Evolutionary conservation across 2,329 filamentous ascomycete species (phyloP).

Genomic region (Gyromitra esculenta): DNA sequence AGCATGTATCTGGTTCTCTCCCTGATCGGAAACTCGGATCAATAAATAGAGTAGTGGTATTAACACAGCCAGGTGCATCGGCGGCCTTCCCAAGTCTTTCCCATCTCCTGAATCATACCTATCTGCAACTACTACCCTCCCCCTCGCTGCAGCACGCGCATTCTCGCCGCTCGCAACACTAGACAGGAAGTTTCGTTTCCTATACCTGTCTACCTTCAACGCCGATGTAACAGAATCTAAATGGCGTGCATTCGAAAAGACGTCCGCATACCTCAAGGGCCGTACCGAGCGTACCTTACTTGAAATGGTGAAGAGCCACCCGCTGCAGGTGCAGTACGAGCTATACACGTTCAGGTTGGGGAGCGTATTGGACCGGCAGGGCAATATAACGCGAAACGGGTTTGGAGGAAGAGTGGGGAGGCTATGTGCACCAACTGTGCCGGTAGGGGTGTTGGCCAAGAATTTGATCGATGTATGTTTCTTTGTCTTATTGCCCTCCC

Average conservation of each 20-base stretch:
- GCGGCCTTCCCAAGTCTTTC: slow-evolving; percentile 55
- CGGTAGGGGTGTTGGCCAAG: slow-evolving; percentile 27
- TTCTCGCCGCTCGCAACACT: slow-evolving; percentile 57
- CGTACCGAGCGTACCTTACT: slow-evolving; percentile 31
- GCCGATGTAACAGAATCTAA: slow-evolving; percentile 39
- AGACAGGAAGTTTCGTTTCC: slow-evolving; percentile 61
- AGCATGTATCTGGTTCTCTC: slow-evolving; percentile 63
- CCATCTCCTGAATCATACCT: slow-evolving; percentile 56
- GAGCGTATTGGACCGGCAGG: slow-evolving; percentile 21
- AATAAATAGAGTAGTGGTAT: neutral
- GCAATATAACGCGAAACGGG: slow-evolving; percentile 20
- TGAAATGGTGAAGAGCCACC: slow-evolving; percentile 23
- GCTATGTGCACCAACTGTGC: slow-evolving; percentile 26
- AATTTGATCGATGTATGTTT: slow-evolving; percentile 36
- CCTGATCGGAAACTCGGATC: neutral
- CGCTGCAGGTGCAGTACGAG: slow-evolving; percentile 37
- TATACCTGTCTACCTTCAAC: slow-evolving; percentile 59
- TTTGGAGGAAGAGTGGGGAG: slow-evolving; percentile 17
- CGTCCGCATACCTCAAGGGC: slow-evolving; percentile 37
- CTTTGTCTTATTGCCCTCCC: neutral
- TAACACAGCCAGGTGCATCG: slow-evolving; percentile 49
- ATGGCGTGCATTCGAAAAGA: slow-evolving; percentile 36
- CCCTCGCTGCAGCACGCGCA: slow-evolving; percentile 58
- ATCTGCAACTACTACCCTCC: slow-evolving; percentile 60
- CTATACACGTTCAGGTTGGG: slow-evolving; percentile 48